Evolutionary conservation across 306 rosid genomes (phyloP).

Genomic region (Quercus agrifolia): DNA sequence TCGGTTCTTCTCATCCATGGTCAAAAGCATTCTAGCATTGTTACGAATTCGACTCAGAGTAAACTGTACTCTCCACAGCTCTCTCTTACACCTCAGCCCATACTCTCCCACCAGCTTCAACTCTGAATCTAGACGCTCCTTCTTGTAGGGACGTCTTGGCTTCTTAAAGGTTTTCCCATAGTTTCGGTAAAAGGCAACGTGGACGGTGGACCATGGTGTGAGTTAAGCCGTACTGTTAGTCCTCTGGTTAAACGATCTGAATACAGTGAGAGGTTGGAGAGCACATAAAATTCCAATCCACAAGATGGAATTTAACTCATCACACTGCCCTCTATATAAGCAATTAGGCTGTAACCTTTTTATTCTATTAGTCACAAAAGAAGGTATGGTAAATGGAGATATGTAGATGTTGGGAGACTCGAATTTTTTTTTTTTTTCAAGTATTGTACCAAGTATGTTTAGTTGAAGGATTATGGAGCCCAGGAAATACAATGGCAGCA

Average conservation of each 20-base stretch:
- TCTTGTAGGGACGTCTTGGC: constrained; percentile 49
- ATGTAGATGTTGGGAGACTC: too few relatives aligned
- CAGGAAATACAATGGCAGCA: neutral
- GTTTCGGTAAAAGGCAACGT: constrained; percentile 26
- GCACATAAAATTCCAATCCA: too few relatives aligned
- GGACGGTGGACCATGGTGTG: constrained; percentile 30
- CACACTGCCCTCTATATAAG: too few relatives aligned
- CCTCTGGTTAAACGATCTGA: too few relatives aligned
- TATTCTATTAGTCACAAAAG: too few relatives aligned
- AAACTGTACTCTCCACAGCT: constrained; percentile 47
- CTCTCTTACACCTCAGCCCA: constrained; percentile 47
- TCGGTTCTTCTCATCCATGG: constrained; percentile 43
- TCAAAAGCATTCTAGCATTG: constrained; percentile 42
- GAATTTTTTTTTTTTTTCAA: neutral
- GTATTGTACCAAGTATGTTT: neutral
- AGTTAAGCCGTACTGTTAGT: too few relatives aligned
- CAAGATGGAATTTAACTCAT: too few relatives aligned
- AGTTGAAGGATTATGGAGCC: neutral
- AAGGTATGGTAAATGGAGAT: too few relatives aligned
- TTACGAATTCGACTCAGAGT: constrained; percentile 40
- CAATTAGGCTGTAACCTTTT: too few relatives aligned
- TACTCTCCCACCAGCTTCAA: constrained; percentile 46
- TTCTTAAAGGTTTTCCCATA: constrained; percentile 50
- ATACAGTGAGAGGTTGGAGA: too few relatives aligned
- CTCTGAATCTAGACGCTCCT: constrained; percentile 48